A percentile compares a stretch with the other conserved stretches of the same genome.
Evolutionary conservation across 805 yeast species (phyloP).

Genomic region (Lipomyces chichibuensis): DNA sequence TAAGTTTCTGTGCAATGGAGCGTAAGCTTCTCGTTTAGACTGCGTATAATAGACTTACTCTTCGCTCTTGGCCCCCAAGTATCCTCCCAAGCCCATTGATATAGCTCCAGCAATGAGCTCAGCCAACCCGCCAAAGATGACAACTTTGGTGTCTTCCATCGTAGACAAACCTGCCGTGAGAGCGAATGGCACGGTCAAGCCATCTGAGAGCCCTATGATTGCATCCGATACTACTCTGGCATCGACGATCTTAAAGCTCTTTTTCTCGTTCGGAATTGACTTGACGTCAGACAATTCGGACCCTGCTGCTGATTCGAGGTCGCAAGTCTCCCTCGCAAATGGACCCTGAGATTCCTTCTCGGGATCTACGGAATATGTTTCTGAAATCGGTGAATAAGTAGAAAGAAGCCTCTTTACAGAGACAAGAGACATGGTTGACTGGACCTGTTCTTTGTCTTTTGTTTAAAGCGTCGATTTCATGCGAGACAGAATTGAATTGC

Average conservation of each 20-base stretch:
- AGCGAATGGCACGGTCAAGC: slow-evolving; percentile 95
- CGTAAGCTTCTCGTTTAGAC: not conserved
- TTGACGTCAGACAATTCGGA: not conserved
- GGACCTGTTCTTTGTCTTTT: too few relatives aligned
- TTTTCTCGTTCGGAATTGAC: not conserved
- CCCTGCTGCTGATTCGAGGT: not conserved
- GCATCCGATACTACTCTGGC: slow-evolving; percentile 88
- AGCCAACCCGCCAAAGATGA: slow-evolving; percentile 95
- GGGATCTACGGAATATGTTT: too few relatives aligned
- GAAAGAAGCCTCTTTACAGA: too few relatives aligned
- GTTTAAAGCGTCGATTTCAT: too few relatives aligned
- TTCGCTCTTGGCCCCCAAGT: slow-evolving; percentile 88
- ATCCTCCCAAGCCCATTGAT: slow-evolving; percentile 97
- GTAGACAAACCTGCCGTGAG: slow-evolving; percentile 92
- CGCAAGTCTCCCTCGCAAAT: too few relatives aligned
- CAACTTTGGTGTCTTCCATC: slow-evolving; percentile 85
- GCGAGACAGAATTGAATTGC: too few relatives aligned
- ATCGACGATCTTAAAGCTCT: not conserved
- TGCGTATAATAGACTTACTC: not conserved
- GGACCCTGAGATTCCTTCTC: too few relatives aligned
- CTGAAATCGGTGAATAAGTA: too few relatives aligned
- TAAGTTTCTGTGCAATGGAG: not conserved
- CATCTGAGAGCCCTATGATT: slow-evolving; percentile 91
- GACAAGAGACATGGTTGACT: too few relatives aligned
- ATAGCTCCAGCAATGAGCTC: slow-evolving; percentile 95